These are phyloP conservation scores for Alternaria brassicae DNA, from an alignment of 2,329 filamentous ascomycete genomes.

Conservation along the genomic window DNA sequence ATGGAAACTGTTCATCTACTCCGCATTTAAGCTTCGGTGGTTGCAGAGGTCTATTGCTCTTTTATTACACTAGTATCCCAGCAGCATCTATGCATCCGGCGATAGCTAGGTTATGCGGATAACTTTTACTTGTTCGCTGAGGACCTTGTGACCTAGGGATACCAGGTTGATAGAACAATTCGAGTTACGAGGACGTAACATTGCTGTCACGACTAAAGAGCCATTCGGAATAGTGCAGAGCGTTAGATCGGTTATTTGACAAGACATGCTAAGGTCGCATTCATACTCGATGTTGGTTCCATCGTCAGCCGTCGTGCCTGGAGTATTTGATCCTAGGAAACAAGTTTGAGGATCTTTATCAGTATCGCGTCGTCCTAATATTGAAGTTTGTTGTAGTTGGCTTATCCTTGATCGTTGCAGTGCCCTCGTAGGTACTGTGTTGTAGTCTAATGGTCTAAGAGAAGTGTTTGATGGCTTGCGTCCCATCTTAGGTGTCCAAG, in stretches of 20 bases:
- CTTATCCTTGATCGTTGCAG: constrained; percentile 1
- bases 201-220: neutral
- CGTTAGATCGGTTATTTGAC: constrained; percentile 4
- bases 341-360: neutral
- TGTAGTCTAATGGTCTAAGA: constrained; percentile 4
- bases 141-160: neutral
- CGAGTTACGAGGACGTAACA: neutral
- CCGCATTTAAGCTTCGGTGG: constrained; percentile 12
- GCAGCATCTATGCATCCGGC: neutral
- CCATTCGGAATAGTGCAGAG: constrained; percentile 2
- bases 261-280: neutral
- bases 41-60: constrained; percentile 4
- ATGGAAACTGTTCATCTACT: constrained; percentile 15
- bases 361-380: neutral
- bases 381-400: neutral
- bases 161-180: neutral
- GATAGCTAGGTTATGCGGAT: constrained; percentile 4
- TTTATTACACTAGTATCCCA: neutral
- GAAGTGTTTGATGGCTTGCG: constrained; percentile 8
- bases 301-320: neutral
- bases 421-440: constrained; percentile 5
- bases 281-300: neutral
- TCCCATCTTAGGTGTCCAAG: neutral
- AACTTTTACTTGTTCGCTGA: constrained; percentile 5
- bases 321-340: neutral